Conservation (phyloP, 2,329 filamentous ascomycete species). For the Leptographium flavum region DNA sequence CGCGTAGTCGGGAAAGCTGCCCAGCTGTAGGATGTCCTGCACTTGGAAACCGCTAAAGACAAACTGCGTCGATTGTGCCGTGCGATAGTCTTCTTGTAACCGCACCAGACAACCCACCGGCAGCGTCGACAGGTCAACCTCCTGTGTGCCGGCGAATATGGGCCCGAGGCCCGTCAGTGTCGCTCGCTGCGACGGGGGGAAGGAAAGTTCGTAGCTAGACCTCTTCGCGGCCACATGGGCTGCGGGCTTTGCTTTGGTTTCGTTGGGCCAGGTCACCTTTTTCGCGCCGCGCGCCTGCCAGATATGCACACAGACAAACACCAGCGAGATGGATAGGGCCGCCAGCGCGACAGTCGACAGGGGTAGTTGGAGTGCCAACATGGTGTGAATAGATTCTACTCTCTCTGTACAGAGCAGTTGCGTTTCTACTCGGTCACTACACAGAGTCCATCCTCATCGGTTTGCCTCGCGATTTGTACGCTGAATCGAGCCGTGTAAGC, state of each 20-base stretch:
- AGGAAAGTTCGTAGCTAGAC: not conserved
- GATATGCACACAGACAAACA: no score
- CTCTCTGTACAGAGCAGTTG: no score
- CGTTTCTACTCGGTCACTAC: no score
- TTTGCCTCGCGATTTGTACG: not conserved
- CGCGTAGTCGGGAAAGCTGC: slow-evolving; percentile 69
- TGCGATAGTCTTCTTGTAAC: not conserved
- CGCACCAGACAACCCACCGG: not conserved
- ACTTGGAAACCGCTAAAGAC: slow-evolving; percentile 3
- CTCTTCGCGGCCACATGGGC: not conserved
- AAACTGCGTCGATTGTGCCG: not conserved
- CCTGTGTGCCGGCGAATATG: not conserved
- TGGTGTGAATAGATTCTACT: no score
- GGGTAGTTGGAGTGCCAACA: no score
- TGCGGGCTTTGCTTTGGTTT: not conserved
- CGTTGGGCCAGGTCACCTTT: not conserved
- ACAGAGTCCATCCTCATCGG: not conserved
- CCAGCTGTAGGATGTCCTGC: slow-evolving; percentile 26
- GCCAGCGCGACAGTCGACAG: no score
- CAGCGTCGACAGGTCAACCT: not conserved
- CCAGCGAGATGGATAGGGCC: no score
- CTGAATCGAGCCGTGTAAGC: not conserved
- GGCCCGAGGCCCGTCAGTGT: not conserved
- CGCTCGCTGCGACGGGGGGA: not conserved
- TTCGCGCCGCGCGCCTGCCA: no score